Percentiles rank a stretch among this genome's conserved stretches.
These are phyloP conservation scores for Ophiostoma montium DNA, from an alignment of 2,329 filamentous ascomycete genomes.

Conservation along the genomic window DNA sequence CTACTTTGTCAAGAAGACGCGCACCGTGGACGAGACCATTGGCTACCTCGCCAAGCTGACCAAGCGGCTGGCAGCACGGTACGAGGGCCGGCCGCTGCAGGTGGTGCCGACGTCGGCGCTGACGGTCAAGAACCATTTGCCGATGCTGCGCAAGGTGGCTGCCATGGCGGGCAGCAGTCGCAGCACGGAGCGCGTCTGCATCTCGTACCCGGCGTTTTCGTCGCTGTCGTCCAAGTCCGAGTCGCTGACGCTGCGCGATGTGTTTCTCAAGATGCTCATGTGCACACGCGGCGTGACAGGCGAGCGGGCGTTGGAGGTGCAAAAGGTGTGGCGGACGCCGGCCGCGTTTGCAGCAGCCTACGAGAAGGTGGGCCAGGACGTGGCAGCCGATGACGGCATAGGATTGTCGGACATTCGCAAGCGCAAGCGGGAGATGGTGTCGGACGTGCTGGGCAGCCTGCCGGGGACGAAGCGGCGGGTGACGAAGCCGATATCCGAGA, in stretches of 20 bases:
- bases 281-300: slow-evolving; percentile 60
- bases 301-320: slow-evolving; percentile 68
- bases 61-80: slow-evolving; percentile 47
- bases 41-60: slow-evolving; percentile 63
- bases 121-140: slow-evolving; percentile 50
- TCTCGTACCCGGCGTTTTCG: slow-evolving; percentile 59
- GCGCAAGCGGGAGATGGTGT: slow-evolving; percentile 46
- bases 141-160: slow-evolving; percentile 45
- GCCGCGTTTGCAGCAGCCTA: slow-evolving; percentile 57
- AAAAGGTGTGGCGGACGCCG: slow-evolving; percentile 64
- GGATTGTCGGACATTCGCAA: slow-evolving; percentile 32
- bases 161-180: slow-evolving; percentile 12
- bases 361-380: slow-evolving; percentile 35
- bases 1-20: slow-evolving; percentile 65
- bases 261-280: slow-evolving; percentile 80
- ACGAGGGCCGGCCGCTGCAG: slow-evolving; percentile 41
- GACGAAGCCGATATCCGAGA: slow-evolving; percentile 48
- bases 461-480: slow-evolving; percentile 55
- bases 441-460: slow-evolving; percentile 38
- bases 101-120: slow-evolving; percentile 54
- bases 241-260: slow-evolving; percentile 55
- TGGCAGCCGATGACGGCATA: not conserved
- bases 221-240: slow-evolving; percentile 63
- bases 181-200: slow-evolving; percentile 22
- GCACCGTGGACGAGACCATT: slow-evolving; percentile 64